Base-by-base conservation (phyloP, 257 asterid species). In the Striga asiatica region DNA sequence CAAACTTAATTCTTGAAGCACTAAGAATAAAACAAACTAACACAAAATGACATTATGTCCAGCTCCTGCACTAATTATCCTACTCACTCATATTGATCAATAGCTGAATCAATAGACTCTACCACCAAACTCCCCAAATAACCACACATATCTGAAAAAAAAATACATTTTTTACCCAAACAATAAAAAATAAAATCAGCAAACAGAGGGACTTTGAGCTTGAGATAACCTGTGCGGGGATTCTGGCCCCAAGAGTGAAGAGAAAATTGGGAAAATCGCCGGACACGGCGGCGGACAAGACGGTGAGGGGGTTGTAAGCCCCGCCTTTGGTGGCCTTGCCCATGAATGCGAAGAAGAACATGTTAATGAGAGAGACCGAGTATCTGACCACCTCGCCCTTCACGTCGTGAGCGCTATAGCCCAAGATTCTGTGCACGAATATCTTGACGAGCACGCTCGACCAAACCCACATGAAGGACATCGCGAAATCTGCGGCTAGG, bases 381-480 rank as follows among this genome's bases (percentile, higher is more conserved):
- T 68, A 76, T 56, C 68, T 74, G 25, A 76, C 39, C n/a, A 84
- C 71, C 24, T 89, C 93, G 46, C 75, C 94, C 64, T 71, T 34
- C 31, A 74, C 41, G 39, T 77, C 79, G 57, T 66, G 74, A 37
- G 58, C 69, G 16, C 76, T 80, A 34, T 66, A 74, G 0, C 76
- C 95, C 67, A 81, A 46, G 42, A 68, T 24, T 42, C 37, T 50
- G 62, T 81, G 71, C 24, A 89, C 88, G 20, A 79, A 65, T 25
- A 89, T 69, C 81, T 77, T 85, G 64, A 82, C 60, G 41, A 82
- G 69, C 51, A 76, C 92, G 67, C 83, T 64, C 4, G 97, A 85
- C 85, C 88, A 83, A 0, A 79, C 94, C 93, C 94, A 89, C 95
- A 77, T 77, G 54, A 89, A 76, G 4, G 95, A 85, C 73, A 85